Evolutionary conservation across 805 yeast genomes (phyloP), one percentile per base, ranked within the genome.

Genomic region (Candida anglica): DNA sequence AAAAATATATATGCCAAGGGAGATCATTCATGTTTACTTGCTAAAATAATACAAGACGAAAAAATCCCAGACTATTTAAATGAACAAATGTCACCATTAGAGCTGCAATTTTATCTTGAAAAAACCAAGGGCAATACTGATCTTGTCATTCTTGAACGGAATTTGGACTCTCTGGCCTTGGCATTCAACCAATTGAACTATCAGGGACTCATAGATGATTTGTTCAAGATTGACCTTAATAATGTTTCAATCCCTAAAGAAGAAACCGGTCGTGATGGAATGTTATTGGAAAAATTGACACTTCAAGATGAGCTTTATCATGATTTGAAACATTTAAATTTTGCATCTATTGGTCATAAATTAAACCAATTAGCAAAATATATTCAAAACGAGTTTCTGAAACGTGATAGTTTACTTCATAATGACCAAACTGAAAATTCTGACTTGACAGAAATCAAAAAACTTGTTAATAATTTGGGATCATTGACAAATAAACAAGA

Each of bases 151-250:
- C 50, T 91, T 15, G 98, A 91, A 50, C 65, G 98, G 30, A 75
- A 80, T 34, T 54, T 81, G 19, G 98, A 91, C 58, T 70, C 75
- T 27, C 55, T 84, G 4, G 77, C 95, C 1, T 81, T 87, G 1
- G 48, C 86, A 8, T 59, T 87, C 35, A 76, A 79, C 17, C 97
- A 89, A 47, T 59, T 89, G 46, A 84, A 87, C 2, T 91, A 89
- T 53, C 66, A 75, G 13, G 98, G 98, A 0, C 63, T 93, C 11
- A 63, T 88, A 15, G 89, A 85, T 52, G 96, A 89, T 46, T 53
- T 77, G 9, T 69, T 77, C 43, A 77, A 73, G 4, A 60, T 81
- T 5, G 63, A 69, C 10, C 51, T 68, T 9, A 71, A 70, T 39
- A 61, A 47, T 3, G 46, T 59, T 5, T 46, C 46, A 27, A 28